These are phyloP conservation scores for Candida albicans DNA, from an alignment of 1,139 yeast genomes.

Conservation along the genomic window DNA sequence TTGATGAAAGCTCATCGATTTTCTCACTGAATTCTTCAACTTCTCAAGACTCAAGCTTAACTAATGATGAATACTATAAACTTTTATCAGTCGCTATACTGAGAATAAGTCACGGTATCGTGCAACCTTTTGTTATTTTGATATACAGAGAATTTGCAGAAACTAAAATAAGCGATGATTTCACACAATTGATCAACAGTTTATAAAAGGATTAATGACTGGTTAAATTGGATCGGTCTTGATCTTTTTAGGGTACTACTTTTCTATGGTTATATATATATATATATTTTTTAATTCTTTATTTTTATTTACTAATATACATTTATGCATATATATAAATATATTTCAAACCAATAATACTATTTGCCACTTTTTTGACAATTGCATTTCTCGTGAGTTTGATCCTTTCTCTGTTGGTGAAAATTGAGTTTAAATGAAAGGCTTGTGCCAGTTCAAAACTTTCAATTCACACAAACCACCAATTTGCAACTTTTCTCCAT, in stretches of 20 bases:
- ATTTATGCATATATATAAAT: not conserved
- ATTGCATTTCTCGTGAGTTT: too few relatives aligned
- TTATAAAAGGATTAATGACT: constrained; percentile 20
- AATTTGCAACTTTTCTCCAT: constrained; percentile 35
- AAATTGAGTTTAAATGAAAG: too few relatives aligned
- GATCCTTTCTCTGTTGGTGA: too few relatives aligned
- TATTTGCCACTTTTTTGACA: too few relatives aligned
- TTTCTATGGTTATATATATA: constrained; percentile 1
- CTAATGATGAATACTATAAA: constrained; percentile 36
- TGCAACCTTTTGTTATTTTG: constrained; percentile 40
- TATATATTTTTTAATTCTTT: not conserved
- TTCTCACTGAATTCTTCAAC: constrained; percentile 32
- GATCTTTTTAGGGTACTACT: not conserved
- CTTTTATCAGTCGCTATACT: constrained; percentile 30
- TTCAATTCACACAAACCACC: constrained; percentile 24
- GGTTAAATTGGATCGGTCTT: too few relatives aligned
- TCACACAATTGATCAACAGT: constrained; percentile 29
- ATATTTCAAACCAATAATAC: not conserved
- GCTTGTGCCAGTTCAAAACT: not conserved
- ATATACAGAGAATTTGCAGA: constrained; percentile 34
- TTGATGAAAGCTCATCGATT: constrained; percentile 31
- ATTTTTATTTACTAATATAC: constrained; percentile 1
- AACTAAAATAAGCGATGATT: constrained; percentile 29
- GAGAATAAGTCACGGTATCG: constrained; percentile 34
- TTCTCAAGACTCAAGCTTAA: constrained; percentile 25